Base-by-base conservation (phyloP, 495 filamentous ascomycete genomes). In the Podospora comata region DNA sequence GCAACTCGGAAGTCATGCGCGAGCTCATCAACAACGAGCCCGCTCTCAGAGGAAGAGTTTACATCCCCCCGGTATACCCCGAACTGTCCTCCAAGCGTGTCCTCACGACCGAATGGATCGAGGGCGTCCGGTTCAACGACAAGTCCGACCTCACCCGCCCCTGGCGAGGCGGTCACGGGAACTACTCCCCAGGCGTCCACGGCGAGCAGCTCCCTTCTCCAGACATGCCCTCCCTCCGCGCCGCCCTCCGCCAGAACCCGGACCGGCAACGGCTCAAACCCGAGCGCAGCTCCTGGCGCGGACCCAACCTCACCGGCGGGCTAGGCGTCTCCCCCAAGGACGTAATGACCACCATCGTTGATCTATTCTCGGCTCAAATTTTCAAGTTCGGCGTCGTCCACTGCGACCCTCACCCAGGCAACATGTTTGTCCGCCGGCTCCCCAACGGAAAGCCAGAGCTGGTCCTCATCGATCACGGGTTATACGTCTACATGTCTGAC, bases 61-160 rank as follows among this genome's bases (percentile, higher is more conserved):
- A 97, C 74, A 90, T 99, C 60, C 94, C 94, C 0, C 85, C 89
- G 48, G 89, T 96, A 20, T 93, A 92, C 76, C 85, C 87, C 13
- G 92, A 95, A 60, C 84, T 97, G 28, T 93, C 88, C 72, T 93
- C 91, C 9, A 90, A 83, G 70, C 86, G 95, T 23, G 89, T 99
- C 20, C 89, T 99, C 83, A 96, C 95, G 2, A 92, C 95, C 2
- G 94, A 99, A 75, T 99, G 95, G 95, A 92, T 99, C 62, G 95
- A 99, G 77, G 94, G 94, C 19, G 86, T 97, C 2, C 85, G 93
- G 20, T 82, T 99, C 7, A 96, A 93, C 90, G 93, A 97, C 68
- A 96, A 94, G 71, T 86, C 90, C 2, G 81, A 89, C 20, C 88
- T 97, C 69, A 89, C 85, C 0, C 81, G 82, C 9, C 80, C 85